These are phyloP conservation scores for Gynostemma pentaphyllum DNA, from an alignment of 306 rosid species.

Conservation along the genomic window DNA sequence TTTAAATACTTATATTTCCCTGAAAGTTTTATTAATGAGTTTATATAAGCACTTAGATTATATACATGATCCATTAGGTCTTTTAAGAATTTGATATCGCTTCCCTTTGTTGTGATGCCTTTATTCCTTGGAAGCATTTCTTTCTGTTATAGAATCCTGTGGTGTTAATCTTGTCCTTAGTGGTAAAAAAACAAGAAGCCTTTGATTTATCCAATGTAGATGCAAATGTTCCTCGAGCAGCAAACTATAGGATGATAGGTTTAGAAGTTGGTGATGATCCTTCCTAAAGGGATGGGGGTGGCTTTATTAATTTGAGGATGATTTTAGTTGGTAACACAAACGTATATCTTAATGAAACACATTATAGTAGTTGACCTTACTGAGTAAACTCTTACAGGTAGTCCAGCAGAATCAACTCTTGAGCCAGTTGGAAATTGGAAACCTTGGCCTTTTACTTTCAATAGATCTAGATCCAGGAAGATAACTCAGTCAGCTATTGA, in stretches of 20 bases:
- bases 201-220: slow-evolving; percentile 9
- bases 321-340: slow-evolving; percentile 22
- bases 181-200: slow-evolving; percentile 6
- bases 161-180: not conserved
- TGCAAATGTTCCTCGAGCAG: slow-evolving; percentile 11
- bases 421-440: slow-evolving; percentile 57
- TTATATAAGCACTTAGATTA: not conserved
- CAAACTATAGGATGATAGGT: slow-evolving; percentile 11
- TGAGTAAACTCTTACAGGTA: slow-evolving; percentile 51
- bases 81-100: slow-evolving; percentile 1
- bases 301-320: slow-evolving; percentile 20
- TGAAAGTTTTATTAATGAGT: not conserved
- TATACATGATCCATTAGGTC: not conserved
- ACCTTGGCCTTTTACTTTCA: slow-evolving; percentile 71
- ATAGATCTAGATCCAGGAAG: slow-evolving; percentile 32
- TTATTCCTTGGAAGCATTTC: not conserved
- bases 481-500: slow-evolving; percentile 20
- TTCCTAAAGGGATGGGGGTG: slow-evolving; percentile 25
- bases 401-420: slow-evolving; percentile 25
- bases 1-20: not conserved
- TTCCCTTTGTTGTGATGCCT: not conserved
- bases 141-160: not conserved
- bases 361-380: slow-evolving; percentile 27
- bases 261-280: slow-evolving; percentile 17
- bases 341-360: slow-evolving; percentile 18